Evolutionary conservation across 1,284 basidiomycete species (phyloP), one percentile per base, ranked within the genome.

Genomic region (Ceratobasidium sp.): DNA sequence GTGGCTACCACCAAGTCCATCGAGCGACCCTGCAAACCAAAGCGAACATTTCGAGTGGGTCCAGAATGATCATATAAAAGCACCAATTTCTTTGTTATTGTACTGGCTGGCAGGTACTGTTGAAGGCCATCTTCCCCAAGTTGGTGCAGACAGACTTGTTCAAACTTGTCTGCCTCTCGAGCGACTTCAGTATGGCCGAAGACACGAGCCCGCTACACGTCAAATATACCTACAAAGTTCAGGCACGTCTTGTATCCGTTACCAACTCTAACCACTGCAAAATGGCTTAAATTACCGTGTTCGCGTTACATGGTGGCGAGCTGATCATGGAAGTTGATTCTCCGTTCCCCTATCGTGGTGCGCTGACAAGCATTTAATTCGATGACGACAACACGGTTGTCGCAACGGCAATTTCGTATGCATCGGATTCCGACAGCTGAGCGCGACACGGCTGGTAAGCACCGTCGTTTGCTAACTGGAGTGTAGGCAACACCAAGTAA

Each of bases 11-110:
- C 90, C 22, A 76, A 79, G 38, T 89, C 88, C 64, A 86, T 99
- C 34, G 92, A 96, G 79, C 84, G 85, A 31, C 99, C 99, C 85
- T 98, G 96, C 76, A 49, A 98, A 98, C 79, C 90, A 95, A 76
- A 90, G 89, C 55, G 95, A 96, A 78, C 85, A 86, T 6, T 99
- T 96, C 86, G 93, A 95, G 84, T 83, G 85, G 29, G 87, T 82
- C 4, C 85, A 93, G 62, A 87, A 83, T 67, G 84, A 87, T 53
- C 83, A 81, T 32, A 86, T 93, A 40, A 86, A 90, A 75, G 93
- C 94, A 0, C 96, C 96, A 0, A 97, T 99, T 96, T 98, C 82
- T 98, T 97, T 77, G 94, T 95, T 68, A 99, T 99, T 77, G 96
- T 70, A 91, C 95, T 55, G 95, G 96, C 50, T 98, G 96, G 96